A percentile compares a stretch with the other conserved stretches of the same genome.
phyloP scores from a whole-genome alignment of 2,329 filamentous ascomycete genomes.

The Neonectria punicea region DNA sequence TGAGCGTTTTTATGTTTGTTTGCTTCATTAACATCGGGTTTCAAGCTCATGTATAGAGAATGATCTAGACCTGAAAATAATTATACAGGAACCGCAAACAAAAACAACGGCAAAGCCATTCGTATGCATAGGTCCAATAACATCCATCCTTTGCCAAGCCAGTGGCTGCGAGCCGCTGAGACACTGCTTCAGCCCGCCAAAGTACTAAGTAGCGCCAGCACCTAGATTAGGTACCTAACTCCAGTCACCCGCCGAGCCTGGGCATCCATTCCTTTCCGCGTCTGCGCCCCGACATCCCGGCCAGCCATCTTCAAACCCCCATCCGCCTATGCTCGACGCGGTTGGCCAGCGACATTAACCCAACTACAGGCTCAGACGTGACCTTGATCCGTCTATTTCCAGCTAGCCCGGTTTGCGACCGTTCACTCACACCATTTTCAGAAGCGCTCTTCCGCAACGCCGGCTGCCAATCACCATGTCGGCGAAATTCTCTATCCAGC shows the following conservation, averaged over 20 bases:
- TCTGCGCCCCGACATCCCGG: background rate
- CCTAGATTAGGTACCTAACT: too few species aligned
- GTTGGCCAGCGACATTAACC: background rate
- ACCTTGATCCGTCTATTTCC: background rate
- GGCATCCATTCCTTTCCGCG: background rate
- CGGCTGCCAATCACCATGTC: slow-evolving; percentile 37
- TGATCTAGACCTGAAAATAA: too few species aligned
- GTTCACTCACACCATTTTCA: background rate
- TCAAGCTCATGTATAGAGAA: too few species aligned
- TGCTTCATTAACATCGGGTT: too few species aligned
- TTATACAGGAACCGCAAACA: too few species aligned
- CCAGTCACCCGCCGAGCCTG: too few species aligned
- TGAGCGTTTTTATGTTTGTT: background rate
- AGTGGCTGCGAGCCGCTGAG: background rate
- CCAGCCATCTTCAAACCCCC: background rate
- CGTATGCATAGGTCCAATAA: too few species aligned
- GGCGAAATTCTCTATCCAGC: slow-evolving; percentile 71
- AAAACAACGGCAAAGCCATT: too few species aligned
- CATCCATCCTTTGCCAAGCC: too few species aligned
- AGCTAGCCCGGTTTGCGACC: background rate
- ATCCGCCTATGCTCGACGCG: background rate
- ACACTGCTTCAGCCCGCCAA: background rate
- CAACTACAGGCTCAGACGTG: background rate
- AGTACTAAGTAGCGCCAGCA: background rate
- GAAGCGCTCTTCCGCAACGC: background rate